A percentile compares a stretch with the other conserved stretches of the same genome.
Evolutionary conservation across 164 flowering plant genomes (phyloP).

Genomic region (Aristolochia californica): DNA sequence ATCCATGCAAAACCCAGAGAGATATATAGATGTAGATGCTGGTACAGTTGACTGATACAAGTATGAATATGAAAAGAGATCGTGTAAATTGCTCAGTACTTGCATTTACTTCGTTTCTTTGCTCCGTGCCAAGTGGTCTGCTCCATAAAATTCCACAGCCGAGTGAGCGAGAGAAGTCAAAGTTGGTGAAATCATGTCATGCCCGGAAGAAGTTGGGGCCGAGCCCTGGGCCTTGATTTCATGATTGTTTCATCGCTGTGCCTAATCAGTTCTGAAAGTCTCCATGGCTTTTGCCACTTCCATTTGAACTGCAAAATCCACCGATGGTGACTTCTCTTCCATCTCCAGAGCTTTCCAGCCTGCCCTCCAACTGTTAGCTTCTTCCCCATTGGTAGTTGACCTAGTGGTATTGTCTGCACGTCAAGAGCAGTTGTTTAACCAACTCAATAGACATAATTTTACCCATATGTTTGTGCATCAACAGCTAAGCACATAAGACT

Average conservation of each 20-base stretch:
- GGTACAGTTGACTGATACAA: too few relatives aligned
- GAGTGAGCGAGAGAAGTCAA: too few relatives aligned
- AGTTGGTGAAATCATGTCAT: conserved; percentile 21
- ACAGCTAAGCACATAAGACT: neutral
- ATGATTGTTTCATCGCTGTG: conserved; percentile 88
- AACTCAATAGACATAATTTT: neutral
- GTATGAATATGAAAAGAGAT: too few relatives aligned
- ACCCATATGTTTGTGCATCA: too few relatives aligned
- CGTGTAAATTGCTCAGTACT: too few relatives aligned
- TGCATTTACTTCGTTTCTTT: neutral
- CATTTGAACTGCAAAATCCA: conserved; percentile 94
- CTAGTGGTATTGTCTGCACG: conserved; percentile 75
- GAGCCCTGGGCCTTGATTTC: conserved; percentile 62
- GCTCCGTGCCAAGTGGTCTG: neutral
- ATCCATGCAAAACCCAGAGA: too few relatives aligned
- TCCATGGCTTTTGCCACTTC: conserved; percentile 99
- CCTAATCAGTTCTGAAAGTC: conserved; percentile 88
- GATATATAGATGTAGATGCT: too few relatives aligned
- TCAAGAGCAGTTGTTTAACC: conserved; percentile 4
- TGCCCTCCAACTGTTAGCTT: conserved; percentile 62
- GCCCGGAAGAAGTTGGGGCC: conserved; percentile 47
- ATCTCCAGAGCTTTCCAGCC: conserved; percentile 87
- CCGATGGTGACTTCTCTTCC: conserved; percentile 98
- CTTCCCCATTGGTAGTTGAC: conserved; percentile 61
- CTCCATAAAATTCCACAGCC: too few relatives aligned